phyloP scores from a whole-genome alignment of 2,329 filamentous ascomycete species.

The Talaromyces verruculosus region DNA sequence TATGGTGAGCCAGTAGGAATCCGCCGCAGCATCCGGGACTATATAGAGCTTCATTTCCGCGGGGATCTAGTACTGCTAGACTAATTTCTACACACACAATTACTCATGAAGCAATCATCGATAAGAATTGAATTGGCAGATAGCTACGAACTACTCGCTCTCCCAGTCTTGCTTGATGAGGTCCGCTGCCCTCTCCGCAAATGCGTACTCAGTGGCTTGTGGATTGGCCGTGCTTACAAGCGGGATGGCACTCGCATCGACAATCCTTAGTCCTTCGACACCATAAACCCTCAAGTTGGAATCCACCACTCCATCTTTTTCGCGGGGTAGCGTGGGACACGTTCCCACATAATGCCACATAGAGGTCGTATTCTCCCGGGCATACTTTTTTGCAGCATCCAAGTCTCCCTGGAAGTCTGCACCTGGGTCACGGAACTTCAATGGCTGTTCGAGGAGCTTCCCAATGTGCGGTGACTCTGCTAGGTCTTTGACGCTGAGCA shows the following conservation, averaged over 20 bases:
- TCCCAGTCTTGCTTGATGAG: slow-evolving; percentile 32
- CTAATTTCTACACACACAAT: not conserved
- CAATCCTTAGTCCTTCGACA: slow-evolving; percentile 23
- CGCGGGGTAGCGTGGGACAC: slow-evolving; percentile 22
- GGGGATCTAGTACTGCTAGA: not conserved
- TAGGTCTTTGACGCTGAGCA: too few relatives aligned
- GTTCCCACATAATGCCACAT: slow-evolving; percentile 23
- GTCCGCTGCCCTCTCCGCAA: slow-evolving; percentile 30
- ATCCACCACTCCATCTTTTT: slow-evolving; percentile 26
- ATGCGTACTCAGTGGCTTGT: slow-evolving; percentile 27
- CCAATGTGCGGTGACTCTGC: too few relatives aligned
- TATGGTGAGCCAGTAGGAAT: slow-evolving; percentile 3
- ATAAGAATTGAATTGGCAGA: not conserved
- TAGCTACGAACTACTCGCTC: not conserved
- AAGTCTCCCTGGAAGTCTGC: not conserved
- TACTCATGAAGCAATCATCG: not conserved
- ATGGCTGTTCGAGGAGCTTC: too few relatives aligned
- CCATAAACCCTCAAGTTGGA: slow-evolving; percentile 42
- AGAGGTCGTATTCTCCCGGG: slow-evolving; percentile 26
- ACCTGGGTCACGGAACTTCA: too few relatives aligned
- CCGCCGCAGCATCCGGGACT: not conserved
- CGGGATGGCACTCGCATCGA: slow-evolving; percentile 20
- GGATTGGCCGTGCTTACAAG: slow-evolving; percentile 26
- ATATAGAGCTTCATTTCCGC: not conserved
- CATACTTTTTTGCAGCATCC: slow-evolving; percentile 22